Conservation (phyloP, 2,329 filamentous ascomycete genomes). For the Beauveria medogensis region DNA sequence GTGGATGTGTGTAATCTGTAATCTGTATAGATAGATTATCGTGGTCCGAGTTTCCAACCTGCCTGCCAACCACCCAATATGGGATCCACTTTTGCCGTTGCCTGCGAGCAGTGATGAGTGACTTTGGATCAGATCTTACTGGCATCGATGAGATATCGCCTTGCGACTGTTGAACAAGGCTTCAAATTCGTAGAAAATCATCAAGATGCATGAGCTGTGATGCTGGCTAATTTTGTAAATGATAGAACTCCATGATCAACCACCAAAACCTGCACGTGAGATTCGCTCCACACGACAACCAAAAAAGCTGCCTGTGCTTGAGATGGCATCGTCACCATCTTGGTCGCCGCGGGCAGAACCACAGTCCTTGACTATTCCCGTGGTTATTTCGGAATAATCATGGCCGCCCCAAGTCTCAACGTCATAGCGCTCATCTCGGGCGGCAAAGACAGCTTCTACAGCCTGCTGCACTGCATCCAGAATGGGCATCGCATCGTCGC, state of each 20-base stretch:
- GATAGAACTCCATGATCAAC: not conserved
- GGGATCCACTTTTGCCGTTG: not conserved
- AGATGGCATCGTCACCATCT: not conserved
- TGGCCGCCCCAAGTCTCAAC: conserved; percentile 46
- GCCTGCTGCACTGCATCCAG: conserved; percentile 77
- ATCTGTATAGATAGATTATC: not conserved
- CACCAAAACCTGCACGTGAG: conserved; percentile 4
- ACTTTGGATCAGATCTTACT: not conserved
- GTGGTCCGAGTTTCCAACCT: no score
- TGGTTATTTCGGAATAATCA: conserved; percentile 16
- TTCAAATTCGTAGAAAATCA: not conserved
- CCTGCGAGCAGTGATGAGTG: not conserved
- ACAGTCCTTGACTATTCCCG: not conserved
- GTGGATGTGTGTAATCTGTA: not conserved
- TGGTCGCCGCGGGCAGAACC: not conserved
- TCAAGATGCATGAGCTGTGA: not conserved
- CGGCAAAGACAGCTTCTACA: conserved; percentile 95
- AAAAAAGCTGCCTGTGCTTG: not conserved
- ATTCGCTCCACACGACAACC: conserved; percentile 4
- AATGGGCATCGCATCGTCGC: conserved; percentile 83
- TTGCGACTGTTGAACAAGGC: not conserved
- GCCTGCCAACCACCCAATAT: not conserved
- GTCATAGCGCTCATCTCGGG: conserved; percentile 92
- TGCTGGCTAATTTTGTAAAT: not conserved
- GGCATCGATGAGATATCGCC: not conserved